Conservation (phyloP, 2,329 filamentous ascomycete species). For the Fusarium nelsonii region DNA sequence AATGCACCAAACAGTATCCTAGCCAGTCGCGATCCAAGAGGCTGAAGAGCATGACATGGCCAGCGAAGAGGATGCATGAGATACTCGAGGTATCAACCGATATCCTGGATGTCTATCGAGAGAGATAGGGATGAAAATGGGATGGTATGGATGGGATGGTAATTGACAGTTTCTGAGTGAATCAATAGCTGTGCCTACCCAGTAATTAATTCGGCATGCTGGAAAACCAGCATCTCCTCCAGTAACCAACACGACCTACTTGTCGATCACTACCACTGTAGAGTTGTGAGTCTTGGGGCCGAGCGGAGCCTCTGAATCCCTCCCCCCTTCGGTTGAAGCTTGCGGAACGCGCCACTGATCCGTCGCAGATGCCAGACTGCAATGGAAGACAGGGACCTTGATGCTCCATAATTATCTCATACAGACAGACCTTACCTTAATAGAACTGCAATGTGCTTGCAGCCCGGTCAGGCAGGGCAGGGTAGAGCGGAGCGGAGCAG, state of each 20-base stretch:
- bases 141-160: neutral
- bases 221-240: neutral
- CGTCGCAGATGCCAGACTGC: conserved; percentile 18
- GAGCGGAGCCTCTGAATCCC: conserved; percentile 42
- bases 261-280: conserved; percentile 10
- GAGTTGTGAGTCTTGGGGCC: conserved; percentile 29
- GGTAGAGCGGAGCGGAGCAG: neutral
- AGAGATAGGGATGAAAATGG: neutral
- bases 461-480: neutral
- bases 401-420: conserved; percentile 47
- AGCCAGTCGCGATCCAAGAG: conserved; percentile 5
- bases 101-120: neutral
- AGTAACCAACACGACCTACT: neutral
- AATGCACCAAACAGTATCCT: conserved; percentile 4
- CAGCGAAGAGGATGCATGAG: neutral
- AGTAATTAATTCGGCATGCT: neutral
- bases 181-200: neutral
- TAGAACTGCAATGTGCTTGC: conserved; percentile 1
- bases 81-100: neutral
- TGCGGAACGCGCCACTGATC: conserved; percentile 48
- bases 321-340: conserved; percentile 21
- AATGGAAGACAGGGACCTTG: conserved; percentile 29
- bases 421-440: conserved; percentile 19
- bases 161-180: neutral
- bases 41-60: neutral